Evolutionary conservation across 768 basidiomycete genomes (phyloP).

Genomic region (Boletus subcaerulescens): DNA sequence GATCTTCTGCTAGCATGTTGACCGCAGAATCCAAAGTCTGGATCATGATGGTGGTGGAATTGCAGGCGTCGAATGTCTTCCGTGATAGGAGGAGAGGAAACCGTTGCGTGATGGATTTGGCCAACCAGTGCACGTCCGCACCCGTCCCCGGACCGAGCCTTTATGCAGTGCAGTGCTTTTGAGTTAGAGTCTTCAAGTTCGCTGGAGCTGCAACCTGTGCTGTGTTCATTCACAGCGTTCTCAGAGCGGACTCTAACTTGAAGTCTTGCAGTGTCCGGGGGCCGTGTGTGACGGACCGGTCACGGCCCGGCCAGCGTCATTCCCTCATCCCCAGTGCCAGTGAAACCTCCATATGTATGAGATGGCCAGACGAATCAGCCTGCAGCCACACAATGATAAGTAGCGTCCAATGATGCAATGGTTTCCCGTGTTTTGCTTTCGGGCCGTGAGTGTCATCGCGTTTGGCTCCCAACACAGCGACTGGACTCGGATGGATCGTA

Average conservation of each 20-base stretch:
- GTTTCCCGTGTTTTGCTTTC: no score
- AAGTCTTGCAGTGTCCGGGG: conserved; percentile 17
- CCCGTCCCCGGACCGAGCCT: not conserved
- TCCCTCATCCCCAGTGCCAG: no score
- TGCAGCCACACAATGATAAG: no score
- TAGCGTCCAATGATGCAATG: no score
- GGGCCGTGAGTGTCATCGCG: not conserved
- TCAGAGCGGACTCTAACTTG: not conserved
- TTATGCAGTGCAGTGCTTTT: not conserved
- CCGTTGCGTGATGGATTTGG: not conserved
- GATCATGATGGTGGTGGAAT: conserved; percentile 9
- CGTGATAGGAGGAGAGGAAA: conserved; percentile 1
- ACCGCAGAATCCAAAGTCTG: conserved; percentile 15
- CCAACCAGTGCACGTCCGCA: not conserved
- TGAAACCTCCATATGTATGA: no score
- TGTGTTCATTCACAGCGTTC: not conserved
- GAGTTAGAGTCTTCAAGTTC: not conserved
- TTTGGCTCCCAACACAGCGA: not conserved
- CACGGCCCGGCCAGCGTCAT: no score
- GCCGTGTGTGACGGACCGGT: no score
- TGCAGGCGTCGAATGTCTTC: conserved; percentile 1
- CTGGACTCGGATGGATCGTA: no score
- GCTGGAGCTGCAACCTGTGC: conserved; percentile 2
- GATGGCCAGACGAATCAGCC: no score
- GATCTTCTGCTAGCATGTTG: conserved; percentile 46